phyloP scores from a whole-genome alignment of 2,329 filamentous ascomycete species.

The Cladosporium sp. region DNA sequence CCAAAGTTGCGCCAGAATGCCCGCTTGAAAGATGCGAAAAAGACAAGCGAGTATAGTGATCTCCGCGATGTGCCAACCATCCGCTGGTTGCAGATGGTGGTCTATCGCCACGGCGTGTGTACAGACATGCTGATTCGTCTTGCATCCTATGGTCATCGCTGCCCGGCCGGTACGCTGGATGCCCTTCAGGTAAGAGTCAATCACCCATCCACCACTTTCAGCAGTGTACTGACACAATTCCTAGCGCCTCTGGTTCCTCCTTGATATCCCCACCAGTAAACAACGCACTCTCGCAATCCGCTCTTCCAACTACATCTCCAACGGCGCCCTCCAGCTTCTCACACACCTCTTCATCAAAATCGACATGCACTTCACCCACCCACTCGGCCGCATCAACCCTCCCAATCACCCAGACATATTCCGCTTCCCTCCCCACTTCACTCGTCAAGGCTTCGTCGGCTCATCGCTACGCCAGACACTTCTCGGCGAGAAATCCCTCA shows the following conservation, averaged over 20 bases:
- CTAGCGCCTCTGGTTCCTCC: conserved; percentile 68
- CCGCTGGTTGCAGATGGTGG: conserved; percentile 64
- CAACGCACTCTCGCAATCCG: conserved; percentile 54
- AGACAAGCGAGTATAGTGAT: conserved; percentile 17
- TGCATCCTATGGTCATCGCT: conserved; percentile 53
- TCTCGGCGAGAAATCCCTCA: conserved; percentile 27
- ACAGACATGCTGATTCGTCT: conserved; percentile 62
- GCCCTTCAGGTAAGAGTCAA: conserved; percentile 18
- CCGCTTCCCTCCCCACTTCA: conserved; percentile 13
- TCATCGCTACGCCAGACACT: conserved; percentile 52
- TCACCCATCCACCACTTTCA: not conserved
- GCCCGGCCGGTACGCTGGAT: conserved; percentile 21
- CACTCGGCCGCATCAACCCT: conserved; percentile 37
- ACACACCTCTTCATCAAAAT: conserved; percentile 69
- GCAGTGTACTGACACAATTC: conserved; percentile 35
- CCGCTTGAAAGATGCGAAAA: conserved; percentile 12
- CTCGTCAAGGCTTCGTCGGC: conserved; percentile 45
- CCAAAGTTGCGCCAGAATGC: conserved; percentile 38
- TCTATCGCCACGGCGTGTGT: conserved; percentile 53
- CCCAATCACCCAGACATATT: conserved; percentile 12
- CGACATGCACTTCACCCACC: conserved; percentile 64
- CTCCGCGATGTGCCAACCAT: conserved; percentile 58
- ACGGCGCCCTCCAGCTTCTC: conserved; percentile 57
- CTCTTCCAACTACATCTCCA: conserved; percentile 52
- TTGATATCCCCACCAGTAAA: conserved; percentile 59